Base-by-base conservation (phyloP, 352 stramenopile species). In the Plasmopara halstedii region DNA sequence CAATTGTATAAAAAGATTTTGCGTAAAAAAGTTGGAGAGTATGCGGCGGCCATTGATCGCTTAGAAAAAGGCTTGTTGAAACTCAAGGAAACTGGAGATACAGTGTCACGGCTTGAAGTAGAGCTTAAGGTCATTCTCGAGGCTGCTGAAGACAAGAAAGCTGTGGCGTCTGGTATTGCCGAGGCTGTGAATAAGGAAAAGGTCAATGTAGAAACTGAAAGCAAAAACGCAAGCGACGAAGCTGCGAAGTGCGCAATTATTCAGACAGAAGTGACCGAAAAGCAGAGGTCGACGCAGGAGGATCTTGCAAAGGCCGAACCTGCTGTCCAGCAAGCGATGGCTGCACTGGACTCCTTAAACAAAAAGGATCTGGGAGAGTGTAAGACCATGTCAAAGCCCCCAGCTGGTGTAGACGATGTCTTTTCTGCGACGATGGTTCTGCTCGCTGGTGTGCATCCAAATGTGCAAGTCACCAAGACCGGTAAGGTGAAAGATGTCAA, bases 311-410 rank as follows among this genome's bases (percentile, higher is more conserved):
- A 97, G 50, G 93, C 94, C 13, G 93, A 98, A 37, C 93, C 94
- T 22, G 88, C 94, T 21, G 91, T 98, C 9, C 75, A 94, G 37
- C 87, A 95, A 47, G 94, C 93, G n/a, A 98, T 98, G 89, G 89
- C 94, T 46, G 93, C 94, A 4, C 75, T 98, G 0, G 90, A 98
- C 45, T 97, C 92, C 15, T 67, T 98, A 37, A 97, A 98, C 70
- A 96, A 97, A 54, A 98, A 98, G 56, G 91, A 98, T 70, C 67
- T 98, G 2, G 89, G 88, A 36, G 90, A 97, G 49, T 97, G 91
- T 73, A 98, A 98, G 56, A 97, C 91, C 14, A 98, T 98, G 94
- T 85, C 77, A 33, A 97, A 97, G 54, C 92, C 92, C 29, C 94
- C 94, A 14, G 67, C 78, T 14, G 92, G 92, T 46, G 88, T 98